Conservation (phyloP, 129 eudicot species). For the Lonicera japonica region DNA sequence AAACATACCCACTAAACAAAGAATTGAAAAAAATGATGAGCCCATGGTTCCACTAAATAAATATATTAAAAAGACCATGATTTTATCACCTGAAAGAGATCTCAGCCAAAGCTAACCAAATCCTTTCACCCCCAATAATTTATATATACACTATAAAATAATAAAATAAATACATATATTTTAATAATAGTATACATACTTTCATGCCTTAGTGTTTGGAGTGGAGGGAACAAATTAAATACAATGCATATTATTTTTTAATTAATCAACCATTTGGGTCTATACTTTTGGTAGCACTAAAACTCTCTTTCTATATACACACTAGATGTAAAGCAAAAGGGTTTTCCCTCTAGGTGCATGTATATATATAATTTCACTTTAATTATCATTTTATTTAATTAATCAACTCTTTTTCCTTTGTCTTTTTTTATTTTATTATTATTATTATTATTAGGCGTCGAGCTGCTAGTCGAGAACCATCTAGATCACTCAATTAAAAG, state of each 20-base stretch:
- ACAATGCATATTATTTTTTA: not conserved
- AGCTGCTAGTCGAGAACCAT: not conserved
- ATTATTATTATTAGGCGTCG: too few relatives aligned
- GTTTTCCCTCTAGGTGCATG: not conserved
- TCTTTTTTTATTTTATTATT: too few relatives aligned
- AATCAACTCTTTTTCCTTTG: too few relatives aligned
- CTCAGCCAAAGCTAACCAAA: constrained; percentile 34
- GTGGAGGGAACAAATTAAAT: constrained; percentile 43
- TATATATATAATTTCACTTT: not conserved
- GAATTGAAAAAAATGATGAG: not conserved
- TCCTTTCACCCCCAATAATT: constrained; percentile 8
- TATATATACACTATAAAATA: not conserved
- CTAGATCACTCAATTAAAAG: constrained; percentile 10
- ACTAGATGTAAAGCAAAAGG: constrained; percentile 29
- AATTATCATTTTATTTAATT: too few relatives aligned
- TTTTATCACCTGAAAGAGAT: constrained; percentile 33
- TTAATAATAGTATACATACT: not conserved
- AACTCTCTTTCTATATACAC: not conserved
- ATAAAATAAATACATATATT: not conserved
- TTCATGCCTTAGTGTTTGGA: constrained; percentile 45
- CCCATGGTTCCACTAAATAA: not conserved
- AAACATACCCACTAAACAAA: too few relatives aligned
- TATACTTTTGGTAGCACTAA: constrained; percentile 22
- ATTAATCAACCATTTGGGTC: not conserved
- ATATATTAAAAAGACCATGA: constrained; percentile 16